These are phyloP conservation scores for Papilionanthe hybrid DNA, from an alignment of 116 monocot genomes.

Conservation along the genomic window DNA sequence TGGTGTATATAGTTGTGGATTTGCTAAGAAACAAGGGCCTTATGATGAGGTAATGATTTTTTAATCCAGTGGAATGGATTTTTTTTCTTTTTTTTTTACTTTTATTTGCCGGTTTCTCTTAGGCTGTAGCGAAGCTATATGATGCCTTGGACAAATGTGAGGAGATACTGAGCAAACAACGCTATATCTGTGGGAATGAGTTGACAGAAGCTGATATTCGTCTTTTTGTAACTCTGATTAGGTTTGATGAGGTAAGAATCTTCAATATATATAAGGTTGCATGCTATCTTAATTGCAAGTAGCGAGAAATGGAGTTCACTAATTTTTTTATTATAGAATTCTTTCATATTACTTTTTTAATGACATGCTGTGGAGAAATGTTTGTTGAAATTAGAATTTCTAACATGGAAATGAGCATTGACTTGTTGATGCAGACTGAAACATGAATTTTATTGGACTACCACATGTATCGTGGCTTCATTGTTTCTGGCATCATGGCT, in stretches of 20 bases:
- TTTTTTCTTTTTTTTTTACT: neutral
- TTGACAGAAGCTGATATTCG: slow-evolving; percentile 85
- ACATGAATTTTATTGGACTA: too few species aligned
- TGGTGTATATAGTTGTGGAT: slow-evolving; percentile 88
- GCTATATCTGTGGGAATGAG: slow-evolving; percentile 64
- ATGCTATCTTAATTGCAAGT: too few species aligned
- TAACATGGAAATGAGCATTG: too few species aligned
- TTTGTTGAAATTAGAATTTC: too few species aligned
- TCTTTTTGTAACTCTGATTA: slow-evolving; percentile 77
- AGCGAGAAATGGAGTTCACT: too few species aligned
- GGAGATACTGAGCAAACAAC: slow-evolving; percentile 70
- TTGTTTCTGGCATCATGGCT: too few species aligned
- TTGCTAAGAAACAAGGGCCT: slow-evolving; percentile 76
- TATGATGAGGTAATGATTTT: slow-evolving; percentile 63
- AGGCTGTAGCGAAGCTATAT: slow-evolving; percentile 70
- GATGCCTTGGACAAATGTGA: slow-evolving; percentile 69
- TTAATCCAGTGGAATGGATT: neutral
- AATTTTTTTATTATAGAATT: too few species aligned
- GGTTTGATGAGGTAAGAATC: slow-evolving; percentile 83
- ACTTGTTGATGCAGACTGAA: too few species aligned
- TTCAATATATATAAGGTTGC: neutral
- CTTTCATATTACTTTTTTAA: too few species aligned
- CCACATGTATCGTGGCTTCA: too few species aligned
- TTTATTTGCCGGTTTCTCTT: neutral
- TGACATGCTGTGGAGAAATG: too few species aligned